phyloP scores from a whole-genome alignment of 495 filamentous ascomycete genomes.

The Lindgomyces ingoldianus region DNA sequence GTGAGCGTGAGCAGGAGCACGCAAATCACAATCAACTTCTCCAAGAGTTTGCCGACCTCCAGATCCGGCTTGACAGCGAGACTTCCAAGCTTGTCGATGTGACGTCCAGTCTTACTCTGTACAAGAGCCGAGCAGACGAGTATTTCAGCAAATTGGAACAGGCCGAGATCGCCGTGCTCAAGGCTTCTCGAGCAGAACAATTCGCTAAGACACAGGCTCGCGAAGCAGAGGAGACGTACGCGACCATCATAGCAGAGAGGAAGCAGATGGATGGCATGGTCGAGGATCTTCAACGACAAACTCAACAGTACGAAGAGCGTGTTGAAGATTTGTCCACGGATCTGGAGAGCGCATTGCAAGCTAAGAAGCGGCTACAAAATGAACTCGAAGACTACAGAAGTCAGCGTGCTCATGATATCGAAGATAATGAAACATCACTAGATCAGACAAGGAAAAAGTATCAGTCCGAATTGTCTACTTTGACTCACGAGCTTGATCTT shows the following conservation, averaged over 20 bases:
- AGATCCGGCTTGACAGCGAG: slow-evolving; percentile 90
- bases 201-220: slow-evolving; percentile 85
- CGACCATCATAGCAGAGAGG: slow-evolving; percentile 86
- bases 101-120: slow-evolving; percentile 77
- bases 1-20: slow-evolving; percentile 79
- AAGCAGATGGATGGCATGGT: slow-evolving; percentile 85
- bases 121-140: slow-evolving; percentile 92
- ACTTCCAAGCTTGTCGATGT: slow-evolving; percentile 82
- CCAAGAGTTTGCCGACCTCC: slow-evolving; percentile 89
- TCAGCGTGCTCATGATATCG: slow-evolving; percentile 91
- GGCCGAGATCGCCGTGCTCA: slow-evolving; percentile 92
- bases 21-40: slow-evolving; percentile 82
- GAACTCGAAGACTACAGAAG: slow-evolving; percentile 97
- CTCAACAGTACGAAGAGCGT: slow-evolving; percentile 84
- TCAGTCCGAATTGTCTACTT: slow-evolving; percentile 82
- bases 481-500: slow-evolving; percentile 90
- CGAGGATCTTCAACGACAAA: slow-evolving; percentile 87
- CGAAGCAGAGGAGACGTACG: slow-evolving; percentile 89
- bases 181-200: slow-evolving; percentile 87
- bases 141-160: slow-evolving; percentile 98
- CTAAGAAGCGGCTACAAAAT: slow-evolving; percentile 93
- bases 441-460: slow-evolving; percentile 98
- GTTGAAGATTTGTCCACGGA: slow-evolving; percentile 92
- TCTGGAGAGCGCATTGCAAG: slow-evolving; percentile 79
- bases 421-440: slow-evolving; percentile 94